phyloP scores from a whole-genome alignment of 2,329 filamentous ascomycete species.

The Ploettnerulaceae sp. region DNA sequence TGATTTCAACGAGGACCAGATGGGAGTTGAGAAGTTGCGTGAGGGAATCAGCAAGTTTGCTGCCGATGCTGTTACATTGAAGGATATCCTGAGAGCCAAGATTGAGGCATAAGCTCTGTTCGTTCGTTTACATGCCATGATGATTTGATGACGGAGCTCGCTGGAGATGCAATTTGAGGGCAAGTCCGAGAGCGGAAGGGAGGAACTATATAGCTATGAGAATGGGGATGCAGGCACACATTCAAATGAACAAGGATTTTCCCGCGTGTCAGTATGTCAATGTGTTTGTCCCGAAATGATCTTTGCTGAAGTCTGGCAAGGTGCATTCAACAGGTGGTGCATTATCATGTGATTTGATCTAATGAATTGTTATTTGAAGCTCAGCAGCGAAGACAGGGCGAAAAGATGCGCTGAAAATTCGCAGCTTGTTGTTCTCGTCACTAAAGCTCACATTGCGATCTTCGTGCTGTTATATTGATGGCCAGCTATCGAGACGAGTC shows the following conservation, averaged over 20 bases:
- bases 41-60: slow-evolving; percentile 99
- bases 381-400: no score
- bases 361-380: no score
- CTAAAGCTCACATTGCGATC: no score
- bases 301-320: no score
- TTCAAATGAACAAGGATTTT: slow-evolving; percentile 7
- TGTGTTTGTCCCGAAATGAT: no score
- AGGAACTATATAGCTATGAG: not conserved
- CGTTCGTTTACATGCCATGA: not conserved
- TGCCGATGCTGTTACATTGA: slow-evolving; percentile 89
- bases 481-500: no score
- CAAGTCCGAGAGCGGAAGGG: not conserved
- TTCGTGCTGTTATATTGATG: no score
- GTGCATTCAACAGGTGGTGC: no score
- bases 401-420: no score
- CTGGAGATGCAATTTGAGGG: not conserved
- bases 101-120: slow-evolving; percentile 40
- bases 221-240: slow-evolving; percentile 2
- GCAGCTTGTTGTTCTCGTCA: no score
- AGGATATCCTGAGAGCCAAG: slow-evolving; percentile 88
- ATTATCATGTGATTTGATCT: no score
- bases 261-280: no score
- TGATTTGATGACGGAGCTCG: not conserved
- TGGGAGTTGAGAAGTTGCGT: slow-evolving; percentile 98
- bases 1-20: slow-evolving; percentile 99